Base-by-base conservation (phyloP, 345 rosid genomes). In the Durio zibethinus region DNA sequence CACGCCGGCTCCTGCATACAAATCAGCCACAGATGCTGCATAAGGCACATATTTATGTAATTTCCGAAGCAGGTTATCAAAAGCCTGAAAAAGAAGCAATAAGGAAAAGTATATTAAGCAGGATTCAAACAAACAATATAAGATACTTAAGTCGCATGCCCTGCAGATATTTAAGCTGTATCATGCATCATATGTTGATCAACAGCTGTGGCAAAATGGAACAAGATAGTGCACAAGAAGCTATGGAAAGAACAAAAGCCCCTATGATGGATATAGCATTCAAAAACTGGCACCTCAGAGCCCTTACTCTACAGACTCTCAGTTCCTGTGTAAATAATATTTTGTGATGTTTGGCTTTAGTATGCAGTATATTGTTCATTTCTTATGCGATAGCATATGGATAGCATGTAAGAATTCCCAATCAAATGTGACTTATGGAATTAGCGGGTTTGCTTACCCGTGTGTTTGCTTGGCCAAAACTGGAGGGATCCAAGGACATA, bases 401-500 rank as follows among this genome's bases (percentile, higher is more conserved):
- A 70, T 48, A 50, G 42, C 60, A 29, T 48, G 60, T 31, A 47
- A 29, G 21, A 15, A 43, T 48, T 48, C 73, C 27, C 23, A 3
- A 15, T 9, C 57, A 50, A 29, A 48, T 0, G 1, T 48, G 60
- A 71, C 74, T 43, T 48, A 31, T 6, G 45, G 20, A 69, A 71
- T 18, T 56, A 66, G 73, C 54, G 56, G 8, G 27, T 50, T 40
- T 21, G 50, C 83, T n/a, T 69, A 95, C 97, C 85, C 86, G 86
- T 18, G 93, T 92, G 81, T 95, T 95, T 77, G 99, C 98, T 85
- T 95, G 99, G 81, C 97, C 97, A 82, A 95, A 95, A 87, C 97
- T 87, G 81, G 97, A 93, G 48, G 99, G 97, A 74, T 90, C 92
- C 86, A 95, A 79, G 76, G 92, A 92, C 82, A 95, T 88, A 83